These are phyloP conservation scores for Curvularia sp. DNA, from an alignment of 2,329 filamentous ascomycete genomes.

Conservation along the genomic window DNA sequence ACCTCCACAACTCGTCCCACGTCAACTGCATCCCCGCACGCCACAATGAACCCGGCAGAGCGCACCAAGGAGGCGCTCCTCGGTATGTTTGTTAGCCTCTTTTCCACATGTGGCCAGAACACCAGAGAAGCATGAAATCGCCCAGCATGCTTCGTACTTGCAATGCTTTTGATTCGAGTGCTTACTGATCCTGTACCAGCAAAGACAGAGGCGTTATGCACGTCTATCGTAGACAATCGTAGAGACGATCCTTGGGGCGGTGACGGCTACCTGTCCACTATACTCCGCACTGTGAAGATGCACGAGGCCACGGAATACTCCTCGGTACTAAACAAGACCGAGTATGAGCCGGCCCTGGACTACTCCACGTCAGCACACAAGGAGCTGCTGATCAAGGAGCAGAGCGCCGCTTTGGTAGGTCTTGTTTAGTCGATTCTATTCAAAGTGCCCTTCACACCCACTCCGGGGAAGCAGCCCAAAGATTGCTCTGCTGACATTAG, in stretches of 20 bases:
- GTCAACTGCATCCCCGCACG: not conserved
- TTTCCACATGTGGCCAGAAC: not conserved
- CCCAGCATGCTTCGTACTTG: not conserved
- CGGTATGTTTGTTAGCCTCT: slow-evolving; percentile 29
- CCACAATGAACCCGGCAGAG: slow-evolving; percentile 51
- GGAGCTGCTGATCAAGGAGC: slow-evolving; percentile 65
- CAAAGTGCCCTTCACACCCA: not conserved
- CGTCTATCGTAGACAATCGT: slow-evolving; percentile 57
- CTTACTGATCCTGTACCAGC: slow-evolving; percentile 30
- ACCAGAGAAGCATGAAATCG: not conserved
- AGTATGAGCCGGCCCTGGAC: slow-evolving; percentile 51
- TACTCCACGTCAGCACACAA: slow-evolving; percentile 64
- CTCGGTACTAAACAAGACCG: slow-evolving; percentile 12
- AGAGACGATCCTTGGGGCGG: slow-evolving; percentile 31
- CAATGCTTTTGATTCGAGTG: too few relatives aligned
- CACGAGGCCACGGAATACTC: slow-evolving; percentile 47
- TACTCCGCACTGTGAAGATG: slow-evolving; percentile 61
- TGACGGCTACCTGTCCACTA: slow-evolving; percentile 58
- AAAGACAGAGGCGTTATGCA: slow-evolving; percentile 51
- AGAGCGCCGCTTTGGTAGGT: slow-evolving; percentile 64
- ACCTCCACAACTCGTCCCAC: slow-evolving; percentile 6
- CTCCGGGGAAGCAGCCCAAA: not conserved
- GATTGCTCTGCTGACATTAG: not conserved
- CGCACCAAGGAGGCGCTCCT: slow-evolving; percentile 53
- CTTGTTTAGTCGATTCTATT: not conserved